These are phyloP conservation scores for Camellia lanceoleosa DNA, from an alignment of 148 eudicot species.

Conservation along the genomic window DNA sequence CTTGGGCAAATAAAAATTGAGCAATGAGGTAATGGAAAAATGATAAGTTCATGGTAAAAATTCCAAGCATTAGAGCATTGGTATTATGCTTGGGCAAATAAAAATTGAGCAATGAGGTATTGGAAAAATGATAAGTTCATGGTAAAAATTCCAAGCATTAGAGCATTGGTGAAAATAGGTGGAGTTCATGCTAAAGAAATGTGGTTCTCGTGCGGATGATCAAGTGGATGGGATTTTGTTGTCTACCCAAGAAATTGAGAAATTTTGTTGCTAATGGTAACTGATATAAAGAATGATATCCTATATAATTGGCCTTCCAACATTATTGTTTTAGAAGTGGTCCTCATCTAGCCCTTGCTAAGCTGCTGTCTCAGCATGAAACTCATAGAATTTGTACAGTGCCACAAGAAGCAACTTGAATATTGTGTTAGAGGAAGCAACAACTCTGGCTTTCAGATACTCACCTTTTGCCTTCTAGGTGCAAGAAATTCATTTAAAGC, in stretches of 20 bases:
- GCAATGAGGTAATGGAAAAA: too few relatives aligned
- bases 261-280: background rate
- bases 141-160: background rate
- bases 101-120: background rate
- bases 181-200: background rate
- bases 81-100: background rate
- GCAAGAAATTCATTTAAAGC: conserved; percentile 73
- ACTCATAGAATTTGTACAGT: background rate
- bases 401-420: background rate
- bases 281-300: background rate
- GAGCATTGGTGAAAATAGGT: background rate
- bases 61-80: too few relatives aligned
- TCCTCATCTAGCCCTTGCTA: background rate
- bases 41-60: too few relatives aligned
- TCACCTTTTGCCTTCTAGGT: conserved; percentile 79
- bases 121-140: background rate
- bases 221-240: background rate
- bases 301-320: background rate
- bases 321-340: background rate
- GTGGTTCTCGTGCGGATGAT: background rate
- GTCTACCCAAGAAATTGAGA: background rate
- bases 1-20: too few relatives aligned
- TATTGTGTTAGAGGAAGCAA: background rate
- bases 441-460: background rate
- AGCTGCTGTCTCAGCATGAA: background rate